These are phyloP conservation scores for Rutstroemia sp. DNA, from an alignment of 2,329 filamentous ascomycete genomes.

Conservation along the genomic window DNA sequence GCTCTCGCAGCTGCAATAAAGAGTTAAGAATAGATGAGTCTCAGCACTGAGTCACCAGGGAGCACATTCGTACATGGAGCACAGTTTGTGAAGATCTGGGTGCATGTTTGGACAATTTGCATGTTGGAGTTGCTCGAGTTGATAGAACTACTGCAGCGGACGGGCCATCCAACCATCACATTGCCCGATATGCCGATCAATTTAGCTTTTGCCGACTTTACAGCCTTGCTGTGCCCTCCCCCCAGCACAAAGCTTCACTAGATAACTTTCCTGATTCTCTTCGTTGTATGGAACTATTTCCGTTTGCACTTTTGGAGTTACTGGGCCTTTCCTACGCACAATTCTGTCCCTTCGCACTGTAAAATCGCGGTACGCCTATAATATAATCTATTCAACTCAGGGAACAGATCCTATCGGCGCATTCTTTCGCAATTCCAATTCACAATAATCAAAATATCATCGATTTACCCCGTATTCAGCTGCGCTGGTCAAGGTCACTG, in stretches of 20 bases:
- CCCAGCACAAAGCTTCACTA: constrained; percentile 6
- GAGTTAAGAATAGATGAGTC: no score
- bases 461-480: constrained; percentile 2
- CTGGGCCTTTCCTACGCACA: background rate
- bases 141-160: no score
- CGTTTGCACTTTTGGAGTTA: background rate
- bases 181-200: background rate
- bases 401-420: background rate
- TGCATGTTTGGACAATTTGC: no score
- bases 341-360: background rate
- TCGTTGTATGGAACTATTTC: background rate
- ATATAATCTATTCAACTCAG: background rate
- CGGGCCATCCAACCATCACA: no score
- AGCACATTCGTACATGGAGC: no score
- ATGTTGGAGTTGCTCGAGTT: no score
- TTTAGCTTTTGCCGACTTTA: background rate
- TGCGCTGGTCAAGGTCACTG: background rate
- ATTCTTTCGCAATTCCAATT: background rate
- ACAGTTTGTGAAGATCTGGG: no score
- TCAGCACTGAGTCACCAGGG: no score
- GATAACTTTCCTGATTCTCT: constrained; percentile 9
- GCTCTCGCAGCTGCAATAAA: no score
- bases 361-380: background rate
- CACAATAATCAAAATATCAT: background rate
- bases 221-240: background rate